A percentile compares a stretch with the other conserved stretches of the same genome.
These are phyloP conservation scores for Plasmopara viticola DNA, from an alignment of 352 stramenopile genomes.

Conservation along the genomic window DNA sequence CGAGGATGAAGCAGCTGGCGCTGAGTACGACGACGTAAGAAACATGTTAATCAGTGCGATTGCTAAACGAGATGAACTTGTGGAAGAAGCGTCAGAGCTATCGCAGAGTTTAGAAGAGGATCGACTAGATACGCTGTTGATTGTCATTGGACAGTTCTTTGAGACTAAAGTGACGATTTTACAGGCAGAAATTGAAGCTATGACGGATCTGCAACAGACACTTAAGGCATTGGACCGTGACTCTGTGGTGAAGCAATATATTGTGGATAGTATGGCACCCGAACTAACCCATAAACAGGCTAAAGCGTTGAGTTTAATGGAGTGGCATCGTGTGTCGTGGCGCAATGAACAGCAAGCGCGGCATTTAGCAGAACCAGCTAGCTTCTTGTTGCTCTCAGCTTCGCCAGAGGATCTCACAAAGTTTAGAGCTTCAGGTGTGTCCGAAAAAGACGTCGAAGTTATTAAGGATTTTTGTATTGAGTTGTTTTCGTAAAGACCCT, in stretches of 20 bases:
- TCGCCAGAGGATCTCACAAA: conserved; percentile 39
- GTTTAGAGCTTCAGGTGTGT: conserved; percentile 55
- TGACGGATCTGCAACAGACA: conserved; percentile 56
- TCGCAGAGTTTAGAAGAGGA: conserved; percentile 82
- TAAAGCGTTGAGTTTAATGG: conserved; percentile 68
- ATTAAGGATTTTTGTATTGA: conserved; percentile 85
- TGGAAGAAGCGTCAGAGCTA: conserved; percentile 69
- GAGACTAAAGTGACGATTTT: conserved; percentile 80
- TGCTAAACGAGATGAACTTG: conserved; percentile 68
- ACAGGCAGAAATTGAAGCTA: conserved; percentile 72
- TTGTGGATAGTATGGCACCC: conserved; percentile 75
- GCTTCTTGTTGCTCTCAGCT: conserved; percentile 34
- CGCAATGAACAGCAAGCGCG: conserved; percentile 42
- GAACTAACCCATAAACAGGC: conserved; percentile 74
- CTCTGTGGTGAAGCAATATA: conserved; percentile 84
- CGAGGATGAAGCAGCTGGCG: conserved; percentile 50
- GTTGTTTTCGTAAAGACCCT: conserved; percentile 68
- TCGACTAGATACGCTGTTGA: conserved; percentile 74
- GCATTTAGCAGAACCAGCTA: conserved; percentile 35
- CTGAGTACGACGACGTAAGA: conserved; percentile 59
- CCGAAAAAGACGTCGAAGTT: conserved; percentile 63
- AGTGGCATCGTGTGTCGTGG: conserved; percentile 72
- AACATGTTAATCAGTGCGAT: conserved; percentile 53
- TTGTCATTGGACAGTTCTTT: conserved; percentile 82
- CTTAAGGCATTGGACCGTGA: conserved; percentile 72